phyloP scores from a whole-genome alignment of 1,284 basidiomycete species.

The Bjerkandera adusta region DNA sequence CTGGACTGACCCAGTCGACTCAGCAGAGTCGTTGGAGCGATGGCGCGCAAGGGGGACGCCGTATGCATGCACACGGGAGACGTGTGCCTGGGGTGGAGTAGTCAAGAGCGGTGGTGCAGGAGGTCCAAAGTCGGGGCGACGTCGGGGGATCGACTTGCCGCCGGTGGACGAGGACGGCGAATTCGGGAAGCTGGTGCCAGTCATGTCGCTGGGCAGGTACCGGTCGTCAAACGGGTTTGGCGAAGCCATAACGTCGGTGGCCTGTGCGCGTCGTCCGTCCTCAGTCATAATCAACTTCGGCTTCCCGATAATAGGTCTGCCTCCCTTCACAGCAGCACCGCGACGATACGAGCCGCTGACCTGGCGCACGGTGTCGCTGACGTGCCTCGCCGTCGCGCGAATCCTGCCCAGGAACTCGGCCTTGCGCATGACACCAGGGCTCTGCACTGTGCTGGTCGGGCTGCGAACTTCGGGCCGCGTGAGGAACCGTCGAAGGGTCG shows the following conservation, averaged over 20 bases:
- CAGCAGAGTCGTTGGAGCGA: slow-evolving; percentile 22
- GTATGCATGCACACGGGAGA: slow-evolving; percentile 9
- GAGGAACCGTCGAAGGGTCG: slow-evolving; percentile 24
- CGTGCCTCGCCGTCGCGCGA: slow-evolving; percentile 58
- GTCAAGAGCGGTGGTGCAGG: slow-evolving; percentile 26
- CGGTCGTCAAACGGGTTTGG: slow-evolving; percentile 42
- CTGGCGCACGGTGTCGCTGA: slow-evolving; percentile 56
- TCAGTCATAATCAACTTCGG: slow-evolving; percentile 29
- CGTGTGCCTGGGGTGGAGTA: slow-evolving; percentile 19
- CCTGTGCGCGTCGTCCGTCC: slow-evolving; percentile 18
- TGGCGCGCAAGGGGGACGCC: slow-evolving; percentile 8
- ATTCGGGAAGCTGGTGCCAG: slow-evolving; percentile 28
- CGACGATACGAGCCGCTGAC: slow-evolving; percentile 39
- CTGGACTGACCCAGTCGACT: slow-evolving; percentile 32
- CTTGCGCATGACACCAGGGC: slow-evolving; percentile 62
- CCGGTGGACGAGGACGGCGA: slow-evolving; percentile 66
- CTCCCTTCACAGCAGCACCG: slow-evolving; percentile 37
- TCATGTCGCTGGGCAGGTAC: slow-evolving; percentile 37
- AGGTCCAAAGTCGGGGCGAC: slow-evolving; percentile 62
- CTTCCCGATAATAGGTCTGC: slow-evolving; percentile 27
- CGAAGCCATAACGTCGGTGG: slow-evolving; percentile 17
- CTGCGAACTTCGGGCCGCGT: slow-evolving; percentile 10
- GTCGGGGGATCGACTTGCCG: slow-evolving; percentile 60
- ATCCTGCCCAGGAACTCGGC: slow-evolving; percentile 61
- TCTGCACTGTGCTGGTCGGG: slow-evolving; percentile 23